Conservation (phyloP, 1,139 yeast genomes). For the Kurtzmaniella quercitrusa region DNA sequence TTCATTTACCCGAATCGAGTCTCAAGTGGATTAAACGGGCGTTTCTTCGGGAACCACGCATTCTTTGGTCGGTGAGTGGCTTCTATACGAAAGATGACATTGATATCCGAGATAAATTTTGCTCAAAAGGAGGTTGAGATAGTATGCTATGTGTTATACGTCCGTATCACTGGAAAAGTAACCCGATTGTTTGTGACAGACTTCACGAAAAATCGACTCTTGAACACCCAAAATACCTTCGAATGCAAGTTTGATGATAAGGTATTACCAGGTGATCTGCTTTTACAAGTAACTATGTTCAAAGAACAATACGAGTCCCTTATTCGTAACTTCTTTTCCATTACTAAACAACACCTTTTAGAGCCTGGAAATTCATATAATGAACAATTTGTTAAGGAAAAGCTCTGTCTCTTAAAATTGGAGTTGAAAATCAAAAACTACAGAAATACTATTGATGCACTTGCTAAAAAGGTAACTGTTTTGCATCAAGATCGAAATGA, state of each 20-base stretch:
- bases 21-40: no score
- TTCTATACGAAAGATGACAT: no score
- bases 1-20: no score
- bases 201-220: slow-evolving; percentile 15
- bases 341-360: slow-evolving; percentile 7
- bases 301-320: slow-evolving; percentile 9
- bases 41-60: no score
- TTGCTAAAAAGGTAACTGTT: background rate
- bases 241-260: slow-evolving; percentile 2
- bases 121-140: background rate
- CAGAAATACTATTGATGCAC: slow-evolving; percentile 5
- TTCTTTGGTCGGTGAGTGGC: no score
- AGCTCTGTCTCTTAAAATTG: slow-evolving; percentile 9
- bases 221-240: background rate
- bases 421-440: slow-evolving; percentile 6
- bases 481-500: background rate
- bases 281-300: slow-evolving; percentile 12
- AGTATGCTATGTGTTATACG: slow-evolving; percentile 3
- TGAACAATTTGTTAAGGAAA: slow-evolving; percentile 5
- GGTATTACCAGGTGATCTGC: slow-evolving; percentile 8
- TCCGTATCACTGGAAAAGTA: background rate
- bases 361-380: slow-evolving; percentile 5
- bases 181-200: slow-evolving; percentile 17
- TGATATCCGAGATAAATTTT: background rate
- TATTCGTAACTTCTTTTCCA: slow-evolving; percentile 6